These are phyloP conservation scores for Zoysia japonica DNA, from an alignment of 176 grass and related monocot species.

Conservation along the genomic window DNA sequence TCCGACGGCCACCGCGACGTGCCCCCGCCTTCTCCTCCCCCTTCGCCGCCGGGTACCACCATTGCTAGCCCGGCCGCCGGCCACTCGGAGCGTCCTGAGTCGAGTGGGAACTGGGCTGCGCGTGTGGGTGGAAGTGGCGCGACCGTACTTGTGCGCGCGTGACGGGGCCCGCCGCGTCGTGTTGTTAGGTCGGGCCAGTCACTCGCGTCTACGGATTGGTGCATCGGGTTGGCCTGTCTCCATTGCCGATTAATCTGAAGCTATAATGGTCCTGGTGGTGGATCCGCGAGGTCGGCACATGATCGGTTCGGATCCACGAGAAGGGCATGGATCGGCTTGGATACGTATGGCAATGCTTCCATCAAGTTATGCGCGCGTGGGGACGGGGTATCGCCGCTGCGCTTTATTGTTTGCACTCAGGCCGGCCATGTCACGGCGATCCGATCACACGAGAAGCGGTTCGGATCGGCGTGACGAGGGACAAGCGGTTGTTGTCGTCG, in stretches of 20 bases:
- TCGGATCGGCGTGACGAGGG: background rate
- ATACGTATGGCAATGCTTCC: background rate
- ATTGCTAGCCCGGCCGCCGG: constrained; percentile 12
- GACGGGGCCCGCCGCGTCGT: background rate
- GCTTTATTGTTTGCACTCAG: background rate
- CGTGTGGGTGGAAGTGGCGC: background rate
- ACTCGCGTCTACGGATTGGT: background rate
- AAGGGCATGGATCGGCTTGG: background rate
- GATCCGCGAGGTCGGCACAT: background rate
- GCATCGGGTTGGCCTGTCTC: background rate
- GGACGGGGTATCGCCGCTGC: background rate
- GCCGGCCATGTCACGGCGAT: background rate
- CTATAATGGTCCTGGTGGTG: background rate
- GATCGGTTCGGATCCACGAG: background rate
- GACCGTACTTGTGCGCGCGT: background rate
- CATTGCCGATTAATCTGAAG: background rate
- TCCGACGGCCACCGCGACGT: constrained; percentile 47
- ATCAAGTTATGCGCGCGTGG: background rate
- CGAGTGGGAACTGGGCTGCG: background rate
- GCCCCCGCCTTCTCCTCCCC: background rate
- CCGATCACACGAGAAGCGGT: background rate
- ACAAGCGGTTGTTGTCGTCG: background rate
- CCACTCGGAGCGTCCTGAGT: background rate
- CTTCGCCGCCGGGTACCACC: constrained; percentile 35
- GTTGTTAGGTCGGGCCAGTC: background rate